Conservation (phyloP, 106 monocot genomes). For the Phalaenopsis aphrodite region DNA sequence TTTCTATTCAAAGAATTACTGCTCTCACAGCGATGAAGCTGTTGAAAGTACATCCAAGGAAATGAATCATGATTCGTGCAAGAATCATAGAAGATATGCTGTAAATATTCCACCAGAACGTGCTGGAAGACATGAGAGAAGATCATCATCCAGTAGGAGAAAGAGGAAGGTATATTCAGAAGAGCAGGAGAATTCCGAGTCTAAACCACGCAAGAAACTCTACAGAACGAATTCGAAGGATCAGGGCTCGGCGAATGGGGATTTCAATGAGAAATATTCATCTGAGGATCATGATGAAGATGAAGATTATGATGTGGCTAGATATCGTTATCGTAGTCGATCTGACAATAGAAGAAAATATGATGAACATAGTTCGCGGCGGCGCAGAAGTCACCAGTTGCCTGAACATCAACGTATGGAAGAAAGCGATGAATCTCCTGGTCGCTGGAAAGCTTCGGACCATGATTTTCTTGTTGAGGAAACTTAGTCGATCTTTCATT, state of each 20-base stretch:
- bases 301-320: neutral
- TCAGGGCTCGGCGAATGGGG: conserved; percentile 6
- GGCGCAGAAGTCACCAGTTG: neutral
- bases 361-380: conserved; percentile 1
- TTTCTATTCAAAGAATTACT: conserved; percentile 8
- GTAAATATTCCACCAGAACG: conserved; percentile 1
- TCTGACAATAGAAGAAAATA: conserved; percentile 9
- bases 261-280: conserved; percentile 15
- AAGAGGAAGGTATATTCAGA: neutral
- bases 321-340: neutral
- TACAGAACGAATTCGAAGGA: conserved; percentile 2
- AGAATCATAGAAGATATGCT: conserved; percentile 2
- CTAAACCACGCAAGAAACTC: neutral
- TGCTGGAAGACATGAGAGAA: conserved; percentile 7
- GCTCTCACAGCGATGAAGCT: neutral
- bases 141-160: neutral
- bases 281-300: conserved; percentile 9
- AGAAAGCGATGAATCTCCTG: conserved; percentile 5
- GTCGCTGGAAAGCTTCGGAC: neutral
- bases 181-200: conserved; percentile 14
- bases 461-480: conserved; percentile 3
- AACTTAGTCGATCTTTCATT: neutral
- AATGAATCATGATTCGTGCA: neutral
- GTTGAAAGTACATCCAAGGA: conserved; percentile 10
- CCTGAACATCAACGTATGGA: neutral